These are phyloP conservation scores for Epichloe scottii DNA, from an alignment of 2,329 filamentous ascomycete genomes.

Conservation along the genomic window DNA sequence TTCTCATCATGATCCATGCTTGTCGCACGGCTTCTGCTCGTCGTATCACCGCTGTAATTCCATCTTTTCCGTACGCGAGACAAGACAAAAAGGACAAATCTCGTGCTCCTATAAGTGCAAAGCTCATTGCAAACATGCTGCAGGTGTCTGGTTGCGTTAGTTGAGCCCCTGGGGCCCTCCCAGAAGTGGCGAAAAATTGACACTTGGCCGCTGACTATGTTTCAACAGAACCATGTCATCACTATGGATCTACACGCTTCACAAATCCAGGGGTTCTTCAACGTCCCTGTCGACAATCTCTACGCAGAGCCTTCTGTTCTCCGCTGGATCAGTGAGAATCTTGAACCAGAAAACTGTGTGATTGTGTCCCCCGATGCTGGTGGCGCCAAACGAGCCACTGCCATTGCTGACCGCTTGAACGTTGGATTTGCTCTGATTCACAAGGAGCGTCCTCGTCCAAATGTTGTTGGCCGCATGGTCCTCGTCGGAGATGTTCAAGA, in stretches of 20 bases:
- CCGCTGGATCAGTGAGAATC: constrained; percentile 81
- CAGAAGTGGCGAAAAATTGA: background rate
- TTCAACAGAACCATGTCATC: constrained; percentile 46
- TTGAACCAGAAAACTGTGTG: constrained; percentile 70
- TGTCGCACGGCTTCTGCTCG: constrained; percentile 60
- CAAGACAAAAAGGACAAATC: constrained; percentile 96
- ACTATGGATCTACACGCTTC: constrained; percentile 93
- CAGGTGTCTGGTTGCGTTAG: constrained; percentile 72
- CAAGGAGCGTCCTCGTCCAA: constrained; percentile 78
- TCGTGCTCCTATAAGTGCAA: constrained; percentile 89
- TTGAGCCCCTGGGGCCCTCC: background rate
- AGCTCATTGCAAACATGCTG: constrained; percentile 94
- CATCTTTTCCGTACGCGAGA: constrained; percentile 91
- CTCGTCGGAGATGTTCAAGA: constrained; percentile 89
- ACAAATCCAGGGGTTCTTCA: constrained; percentile 95
- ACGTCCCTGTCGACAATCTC: constrained; percentile 62
- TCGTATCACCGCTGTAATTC: constrained; percentile 88
- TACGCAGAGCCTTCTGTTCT: constrained; percentile 90
- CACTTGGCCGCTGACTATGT: background rate
- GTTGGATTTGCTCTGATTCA: constrained; percentile 89
- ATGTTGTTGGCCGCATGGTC: constrained; percentile 82
- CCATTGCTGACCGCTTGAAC: constrained; percentile 84
- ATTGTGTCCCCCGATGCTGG: constrained; percentile 94
- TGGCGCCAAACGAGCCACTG: constrained; percentile 86
- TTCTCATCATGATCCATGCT: constrained; percentile 96